Percentiles rank a stretch among this genome's conserved stretches.
Evolutionary conservation across 2,329 filamentous ascomycete genomes (phyloP).

Genomic region (Colletotrichum brevisporum): DNA sequence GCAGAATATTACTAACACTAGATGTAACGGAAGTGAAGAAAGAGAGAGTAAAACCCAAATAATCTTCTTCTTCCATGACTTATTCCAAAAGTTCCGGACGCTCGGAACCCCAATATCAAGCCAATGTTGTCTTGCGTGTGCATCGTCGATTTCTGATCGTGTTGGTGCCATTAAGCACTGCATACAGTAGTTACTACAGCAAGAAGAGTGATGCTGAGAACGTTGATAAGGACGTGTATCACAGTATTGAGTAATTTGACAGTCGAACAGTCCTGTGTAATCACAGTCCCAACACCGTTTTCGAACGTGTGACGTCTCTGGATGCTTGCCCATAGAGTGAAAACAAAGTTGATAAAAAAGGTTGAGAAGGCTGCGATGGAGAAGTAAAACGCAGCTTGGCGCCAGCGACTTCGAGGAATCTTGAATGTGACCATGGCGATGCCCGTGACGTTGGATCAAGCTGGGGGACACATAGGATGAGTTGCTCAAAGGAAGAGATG

Average conservation of each 20-base stretch:
- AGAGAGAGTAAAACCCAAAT: neutral
- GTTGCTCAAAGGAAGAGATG: too few species aligned
- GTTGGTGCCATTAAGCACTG: conserved; percentile 53
- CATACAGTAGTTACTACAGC: conserved; percentile 55
- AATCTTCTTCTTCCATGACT: conserved; percentile 18
- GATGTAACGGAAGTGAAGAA: conserved; percentile 10
- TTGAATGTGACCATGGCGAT: neutral
- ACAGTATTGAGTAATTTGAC: neutral
- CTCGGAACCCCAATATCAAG: conserved; percentile 45
- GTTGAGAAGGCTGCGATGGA: neutral
- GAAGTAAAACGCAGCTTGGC: neutral
- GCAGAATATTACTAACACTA: neutral
- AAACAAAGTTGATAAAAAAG: neutral
- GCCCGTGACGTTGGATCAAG: too few species aligned
- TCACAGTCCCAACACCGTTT: neutral
- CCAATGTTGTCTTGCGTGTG: conserved; percentile 37
- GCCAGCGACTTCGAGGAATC: neutral
- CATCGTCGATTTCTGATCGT: conserved; percentile 47
- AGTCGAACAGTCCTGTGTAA: neutral
- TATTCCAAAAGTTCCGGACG: conserved; percentile 41
- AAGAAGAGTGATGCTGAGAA: conserved; percentile 48
- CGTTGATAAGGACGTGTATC: conserved; percentile 50
- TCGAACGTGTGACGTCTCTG: neutral
- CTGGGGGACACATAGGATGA: too few species aligned
- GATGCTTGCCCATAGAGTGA: conserved; percentile 1